Evolutionary conservation across 225 moss, liverwort and hornwort genomes (phyloP).

Genomic region (Bryoerythrophyllum caledonicum): DNA sequence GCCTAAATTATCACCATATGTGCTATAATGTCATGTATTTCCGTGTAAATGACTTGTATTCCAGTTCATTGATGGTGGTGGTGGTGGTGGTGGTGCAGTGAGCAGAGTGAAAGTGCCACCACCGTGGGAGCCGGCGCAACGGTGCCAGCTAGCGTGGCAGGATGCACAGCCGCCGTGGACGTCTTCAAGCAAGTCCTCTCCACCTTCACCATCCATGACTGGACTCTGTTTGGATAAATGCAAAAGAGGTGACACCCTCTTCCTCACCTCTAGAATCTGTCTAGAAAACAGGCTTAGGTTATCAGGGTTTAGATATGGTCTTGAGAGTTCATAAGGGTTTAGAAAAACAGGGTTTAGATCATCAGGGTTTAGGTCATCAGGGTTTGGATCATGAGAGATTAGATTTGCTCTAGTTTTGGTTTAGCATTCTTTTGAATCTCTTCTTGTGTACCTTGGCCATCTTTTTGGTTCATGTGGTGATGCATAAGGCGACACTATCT

Average conservation of each 20-base stretch:
- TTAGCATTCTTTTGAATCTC: too few relatives aligned
- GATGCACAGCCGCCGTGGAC: conserved; percentile 47
- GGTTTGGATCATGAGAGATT: too few relatives aligned
- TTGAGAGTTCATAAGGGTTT: too few relatives aligned
- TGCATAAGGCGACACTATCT: too few relatives aligned
- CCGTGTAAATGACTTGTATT: not conserved
- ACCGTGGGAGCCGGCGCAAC: conserved; percentile 48
- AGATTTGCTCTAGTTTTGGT: too few relatives aligned
- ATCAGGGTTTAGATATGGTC: too few relatives aligned
- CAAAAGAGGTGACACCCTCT: not conserved
- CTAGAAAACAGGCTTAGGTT: too few relatives aligned
- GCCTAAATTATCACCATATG: too few relatives aligned
- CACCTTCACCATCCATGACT: conserved; percentile 60
- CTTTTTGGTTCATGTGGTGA: too few relatives aligned
- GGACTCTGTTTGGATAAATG: conserved; percentile 48
- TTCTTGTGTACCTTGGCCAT: too few relatives aligned
- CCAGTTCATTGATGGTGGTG: not conserved
- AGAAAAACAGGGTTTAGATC: too few relatives aligned
- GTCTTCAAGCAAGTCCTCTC: conserved; percentile 49
- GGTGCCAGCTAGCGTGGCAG: conserved; percentile 37
- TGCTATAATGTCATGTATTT: not conserved
- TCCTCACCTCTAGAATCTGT: not conserved
- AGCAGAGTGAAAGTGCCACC: conserved; percentile 52
- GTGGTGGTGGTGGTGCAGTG: conserved; percentile 37
- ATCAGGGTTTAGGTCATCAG: too few relatives aligned